phyloP scores from a whole-genome alignment of 1,284 basidiomycete species.

The Puccinia polysora region DNA sequence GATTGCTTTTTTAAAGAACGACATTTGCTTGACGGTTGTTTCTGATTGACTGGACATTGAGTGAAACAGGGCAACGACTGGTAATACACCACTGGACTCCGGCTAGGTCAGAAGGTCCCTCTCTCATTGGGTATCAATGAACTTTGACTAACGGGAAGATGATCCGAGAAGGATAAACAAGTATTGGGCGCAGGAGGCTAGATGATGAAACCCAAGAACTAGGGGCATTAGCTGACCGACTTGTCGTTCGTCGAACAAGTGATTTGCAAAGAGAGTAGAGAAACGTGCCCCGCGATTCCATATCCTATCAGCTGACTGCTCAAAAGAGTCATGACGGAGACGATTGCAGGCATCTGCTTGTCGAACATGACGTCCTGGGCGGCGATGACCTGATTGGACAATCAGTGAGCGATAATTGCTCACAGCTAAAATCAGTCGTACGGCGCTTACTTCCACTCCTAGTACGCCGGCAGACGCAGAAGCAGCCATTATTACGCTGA shows the following conservation, averaged over 20 bases:
- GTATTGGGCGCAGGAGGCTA: constrained; percentile 21
- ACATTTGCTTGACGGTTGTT: constrained; percentile 11
- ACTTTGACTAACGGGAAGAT: constrained; percentile 19
- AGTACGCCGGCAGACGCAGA: constrained; percentile 21
- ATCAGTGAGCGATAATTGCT: background rate
- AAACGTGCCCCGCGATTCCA: constrained; percentile 29
- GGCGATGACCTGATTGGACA: constrained; percentile 23
- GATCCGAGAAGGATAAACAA: constrained; percentile 18
- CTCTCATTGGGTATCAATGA: too few species aligned
- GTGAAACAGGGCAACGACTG: constrained; percentile 35
- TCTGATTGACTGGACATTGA: constrained; percentile 7
- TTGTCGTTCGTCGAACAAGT: background rate
- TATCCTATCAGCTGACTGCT: constrained; percentile 37
- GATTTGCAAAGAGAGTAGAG: background rate
- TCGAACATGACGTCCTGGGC: constrained; percentile 34
- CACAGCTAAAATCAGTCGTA: too few species aligned
- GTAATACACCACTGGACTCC: constrained; percentile 16
- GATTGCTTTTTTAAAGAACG: constrained; percentile 35
- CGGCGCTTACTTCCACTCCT: constrained; percentile 32
- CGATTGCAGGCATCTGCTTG: background rate
- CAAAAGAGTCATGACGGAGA: constrained; percentile 16
- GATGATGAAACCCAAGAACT: background rate
- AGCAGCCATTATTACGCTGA: constrained; percentile 23
- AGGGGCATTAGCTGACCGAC: background rate
- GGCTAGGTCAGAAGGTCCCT: too few species aligned